Evolutionary conservation across 768 basidiomycete genomes (phyloP), one percentile per base, ranked within the genome.

Genomic region (Psilocybe azurescens): DNA sequence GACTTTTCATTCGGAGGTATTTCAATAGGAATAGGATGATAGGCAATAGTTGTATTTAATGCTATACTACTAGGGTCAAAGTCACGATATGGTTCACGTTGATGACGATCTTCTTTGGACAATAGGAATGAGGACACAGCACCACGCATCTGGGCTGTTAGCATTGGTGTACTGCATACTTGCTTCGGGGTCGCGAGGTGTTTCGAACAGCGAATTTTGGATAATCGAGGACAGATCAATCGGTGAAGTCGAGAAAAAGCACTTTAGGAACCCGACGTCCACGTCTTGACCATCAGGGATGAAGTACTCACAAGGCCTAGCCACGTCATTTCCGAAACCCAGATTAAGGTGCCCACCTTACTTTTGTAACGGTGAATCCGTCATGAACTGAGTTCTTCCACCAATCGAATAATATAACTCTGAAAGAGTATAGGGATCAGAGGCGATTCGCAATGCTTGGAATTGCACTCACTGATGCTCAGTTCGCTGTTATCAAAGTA

Each of bases 191-290:
- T 39, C 57, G 10, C 62, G 30, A 2, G 41, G 20, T 32, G 13
- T 44, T 9, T 63, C 20, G 57, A 79, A 77, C 0, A 76, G 69
- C 0, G 70, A 68, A 1, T 24, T 8, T 47, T 72, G 77, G 3
- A 38, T 56, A 0, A 78, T 57, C 18, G 63, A 56, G 1, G 69
- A 69, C 39, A 76, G 46, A 56, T 78, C 73, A 48, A 75, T 61
- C 10, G 67, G 67, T 11, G 52, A 39, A 4, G 72, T 77, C 8
- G 77, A 64, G 18, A 78, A 64, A 51, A 75, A 74, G 3, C 77
- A 33, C 57, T 78, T 78, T 11, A 79, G 53, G 56, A 72, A 77
- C 11, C 77, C 74, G 10, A 78, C 71, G 50, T 80, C 78, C n/a
- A 77, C 38, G 29, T 72, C 20, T 58, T 39, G 28, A 73, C 38